Conservation (phyloP, 2,329 filamentous ascomycete genomes). For the Chaetomiaceae sp. region DNA sequence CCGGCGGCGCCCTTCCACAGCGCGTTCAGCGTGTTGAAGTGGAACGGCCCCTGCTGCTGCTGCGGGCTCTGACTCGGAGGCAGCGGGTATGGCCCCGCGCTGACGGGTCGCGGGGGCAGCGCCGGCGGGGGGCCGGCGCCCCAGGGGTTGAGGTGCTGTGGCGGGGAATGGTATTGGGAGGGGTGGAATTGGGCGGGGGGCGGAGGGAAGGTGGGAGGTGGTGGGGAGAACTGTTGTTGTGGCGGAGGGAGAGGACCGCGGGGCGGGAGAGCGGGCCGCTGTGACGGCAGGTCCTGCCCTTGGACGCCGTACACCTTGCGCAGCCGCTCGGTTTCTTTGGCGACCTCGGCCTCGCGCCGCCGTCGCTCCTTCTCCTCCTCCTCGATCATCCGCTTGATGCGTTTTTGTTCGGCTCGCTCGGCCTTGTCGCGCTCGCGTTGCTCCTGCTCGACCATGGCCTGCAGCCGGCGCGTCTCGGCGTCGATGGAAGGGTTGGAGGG, state of each 20-base stretch:
- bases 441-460: conserved; percentile 48
- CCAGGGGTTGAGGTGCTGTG: conserved; percentile 18
- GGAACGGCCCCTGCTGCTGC: conserved; percentile 22
- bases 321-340: conserved; percentile 78
- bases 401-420: conserved; percentile 49
- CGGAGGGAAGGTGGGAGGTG: background rate
- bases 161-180: background rate
- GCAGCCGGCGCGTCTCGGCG: conserved; percentile 70
- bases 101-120: conserved; percentile 42
- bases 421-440: conserved; percentile 48
- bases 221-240: background rate
- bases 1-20: conserved; percentile 19
- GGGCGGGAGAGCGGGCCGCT: conserved; percentile 8
- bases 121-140: conserved; percentile 14
- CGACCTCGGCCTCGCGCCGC: conserved; percentile 53
- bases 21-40: conserved; percentile 18
- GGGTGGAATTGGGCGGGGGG: background rate
- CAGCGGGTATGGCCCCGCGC: conserved; percentile 36
- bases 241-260: conserved; percentile 9
- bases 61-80: background rate
- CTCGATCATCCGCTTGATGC: conserved; percentile 60
- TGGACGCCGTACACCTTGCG: conserved; percentile 59
- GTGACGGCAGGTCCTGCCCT: conserved; percentile 36
- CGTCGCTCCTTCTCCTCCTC: conserved; percentile 58
- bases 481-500: conserved; percentile 47